phyloP scores from a whole-genome alignment of 768 basidiomycete species.

The Termitomyces sp. region DNA sequence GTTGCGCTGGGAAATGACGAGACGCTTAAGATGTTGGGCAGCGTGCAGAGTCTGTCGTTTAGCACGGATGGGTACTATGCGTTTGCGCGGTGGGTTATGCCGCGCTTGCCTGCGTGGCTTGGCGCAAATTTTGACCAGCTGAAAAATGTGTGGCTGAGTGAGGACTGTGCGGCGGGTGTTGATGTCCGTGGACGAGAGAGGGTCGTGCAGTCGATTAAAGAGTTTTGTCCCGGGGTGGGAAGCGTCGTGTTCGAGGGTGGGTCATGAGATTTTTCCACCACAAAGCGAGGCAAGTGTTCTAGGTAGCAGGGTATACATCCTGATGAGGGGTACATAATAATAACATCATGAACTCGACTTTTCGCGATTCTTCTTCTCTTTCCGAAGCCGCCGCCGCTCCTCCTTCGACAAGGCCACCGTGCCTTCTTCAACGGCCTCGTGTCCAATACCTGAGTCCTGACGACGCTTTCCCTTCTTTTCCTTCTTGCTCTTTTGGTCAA shows the following conservation, averaged over 20 bases:
- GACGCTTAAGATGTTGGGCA: not conserved
- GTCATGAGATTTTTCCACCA: not conserved
- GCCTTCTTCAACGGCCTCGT: not conserved
- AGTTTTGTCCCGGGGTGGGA: constrained; percentile 6
- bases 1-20: not conserved
- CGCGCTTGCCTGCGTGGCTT: constrained; percentile 16
- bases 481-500: constrained; percentile 10
- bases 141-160: constrained; percentile 10
- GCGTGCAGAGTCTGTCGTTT: constrained; percentile 9
- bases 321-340: not conserved
- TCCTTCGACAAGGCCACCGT: constrained; percentile 14
- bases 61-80: constrained; percentile 16
- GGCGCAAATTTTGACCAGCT: constrained; percentile 13
- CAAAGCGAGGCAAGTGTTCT: not conserved
- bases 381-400: constrained; percentile 13
- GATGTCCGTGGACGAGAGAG: not conserved
- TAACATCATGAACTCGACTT: constrained; percentile 6
- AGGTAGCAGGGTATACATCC: constrained; percentile 5
- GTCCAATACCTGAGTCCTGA: constrained; percentile 13
- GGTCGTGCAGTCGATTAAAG: constrained; percentile 5
- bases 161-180: constrained; percentile 9
- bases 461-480: constrained; percentile 21
- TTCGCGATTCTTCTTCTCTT: constrained; percentile 11
- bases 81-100: constrained; percentile 17
- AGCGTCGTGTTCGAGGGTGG: constrained; percentile 2